Evolutionary conservation across 2,329 filamentous ascomycete species (phyloP), one percentile per base, ranked within the genome.

Genomic region (Cercospora beticola): DNA sequence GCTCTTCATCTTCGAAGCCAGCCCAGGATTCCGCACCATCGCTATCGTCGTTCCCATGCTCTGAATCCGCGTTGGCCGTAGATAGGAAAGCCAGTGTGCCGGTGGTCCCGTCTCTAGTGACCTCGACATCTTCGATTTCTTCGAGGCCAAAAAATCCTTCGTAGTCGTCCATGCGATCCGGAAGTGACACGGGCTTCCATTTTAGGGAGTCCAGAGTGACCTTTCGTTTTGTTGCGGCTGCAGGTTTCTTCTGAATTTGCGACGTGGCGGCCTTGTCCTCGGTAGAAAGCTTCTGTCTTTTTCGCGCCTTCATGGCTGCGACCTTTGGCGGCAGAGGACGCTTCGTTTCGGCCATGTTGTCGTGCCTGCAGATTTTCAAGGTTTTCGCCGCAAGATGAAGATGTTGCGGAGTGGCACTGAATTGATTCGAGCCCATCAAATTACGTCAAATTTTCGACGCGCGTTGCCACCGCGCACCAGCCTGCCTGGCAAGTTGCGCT

Each of bases 61-160:
- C 61, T 10, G 21, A 36, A 36, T 46, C n/a, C 5, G 26, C 68
- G 67, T 21, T 72, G 8, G 23, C 18, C 36, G 62, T 64, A 6
- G 70, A 70, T 5, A 72, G 62, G 62, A 82, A 85, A 5, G 81
- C 79, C 5, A 84, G 71, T 16, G 75, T 77, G 7, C 88, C 88
- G 31, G 90, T 85, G 2, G 75, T 74, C 0, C 73, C 74, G 26
- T 84, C 81, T 70, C 86, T 87, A 52, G 97, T 83, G n/a, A 99
- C 85, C 31, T 97, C 92, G 1, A 99, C 92, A 62, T 92, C 93
- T 16, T 97, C 92, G 58, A 98, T 90, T 76, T 98, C 94, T 76
- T 99, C 93, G 1, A 99, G 82, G 0, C 92, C 93, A 75, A 90
- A 96, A 79, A 99, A 97, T 0, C 95, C 95, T 72, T 96, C 93